Base-by-base conservation (phyloP, 2,329 filamentous ascomycete genomes). In the Sclerotinia trifoliorum region DNA sequence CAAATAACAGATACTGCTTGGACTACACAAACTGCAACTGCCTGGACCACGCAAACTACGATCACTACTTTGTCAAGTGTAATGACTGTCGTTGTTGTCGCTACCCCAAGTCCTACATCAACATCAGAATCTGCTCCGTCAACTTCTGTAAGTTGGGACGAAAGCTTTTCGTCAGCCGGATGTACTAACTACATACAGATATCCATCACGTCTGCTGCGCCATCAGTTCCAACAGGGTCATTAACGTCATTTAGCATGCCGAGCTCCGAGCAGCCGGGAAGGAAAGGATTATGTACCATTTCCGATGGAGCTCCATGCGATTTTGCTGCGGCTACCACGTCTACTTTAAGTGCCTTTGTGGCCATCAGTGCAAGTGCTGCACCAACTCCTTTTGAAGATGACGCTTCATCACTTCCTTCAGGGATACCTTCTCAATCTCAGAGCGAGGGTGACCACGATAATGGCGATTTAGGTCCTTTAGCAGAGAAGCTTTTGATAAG, bases 401-500 rank as follows among this genome's bases (percentile, higher is more conserved):
- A 63, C 42, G 44, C 62, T 52, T 39, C 54, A 13, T 35, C 68
- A 19, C 2, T 44, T 54, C 48, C 58, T n/a, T 54, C 29, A 19
- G 24, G 5, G 39, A 44, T 44, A 5, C 19, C 63, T 3, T 17
- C 46, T 19, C 24, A 24, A 26, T 35, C 32, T 17, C 26, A 32
- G 10, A 39, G 19, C 17, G 8, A 21, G 19, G 39, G 42, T 35
- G 58, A 56, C 15, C 65, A 70, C n/a, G n/a, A 49, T 8, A 49
- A 72, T 46, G 49, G 54, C 42, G 62, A 63, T 29, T 26, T 78
- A 19, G 73, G 72, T 44, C 71, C 73, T 10, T 60, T 68, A 44
- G 71, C 73, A 5, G 71, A 77, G 67, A 71, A 74, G 44, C 65
- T 76, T 42, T 55, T 77, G 46, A 74, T 78, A 65, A 73, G 73